Percentiles rank a stretch among this genome's conserved stretches.
phyloP scores from a whole-genome alignment of 2,329 filamentous ascomycete genomes.

The Ceratocystis cacaofunesta region DNA sequence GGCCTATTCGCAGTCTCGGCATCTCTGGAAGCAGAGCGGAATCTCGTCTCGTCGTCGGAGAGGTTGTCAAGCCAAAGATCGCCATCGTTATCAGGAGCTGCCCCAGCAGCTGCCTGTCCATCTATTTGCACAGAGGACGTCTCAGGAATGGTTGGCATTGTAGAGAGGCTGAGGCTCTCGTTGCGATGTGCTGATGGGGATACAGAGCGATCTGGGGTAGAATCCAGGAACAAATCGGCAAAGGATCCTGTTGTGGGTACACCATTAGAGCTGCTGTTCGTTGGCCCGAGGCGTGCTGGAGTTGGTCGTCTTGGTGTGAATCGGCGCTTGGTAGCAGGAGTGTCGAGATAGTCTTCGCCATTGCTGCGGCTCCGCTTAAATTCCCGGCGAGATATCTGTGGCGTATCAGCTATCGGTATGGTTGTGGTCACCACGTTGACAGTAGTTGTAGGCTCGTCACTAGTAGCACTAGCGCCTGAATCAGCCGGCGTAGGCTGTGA shows the following conservation, averaged over 20 bases:
- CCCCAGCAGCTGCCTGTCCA: background rate
- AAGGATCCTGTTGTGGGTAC: background rate
- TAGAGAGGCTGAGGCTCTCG: background rate
- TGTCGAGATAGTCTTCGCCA: slow-evolving; percentile 1
- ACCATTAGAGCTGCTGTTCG: background rate
- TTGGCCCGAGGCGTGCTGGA: background rate
- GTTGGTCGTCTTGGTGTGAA: background rate
- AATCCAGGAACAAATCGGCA: slow-evolving; percentile 8
- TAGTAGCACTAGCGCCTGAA: slow-evolving; percentile 8
- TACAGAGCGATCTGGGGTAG: slow-evolving; percentile 5
- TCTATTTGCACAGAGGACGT: background rate
- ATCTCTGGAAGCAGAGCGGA: slow-evolving; percentile 8
- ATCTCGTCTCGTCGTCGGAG: slow-evolving; percentile 25
- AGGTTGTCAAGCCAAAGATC: slow-evolving; percentile 34
- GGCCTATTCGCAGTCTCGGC: background rate
- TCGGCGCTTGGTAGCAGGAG: slow-evolving; percentile 4
- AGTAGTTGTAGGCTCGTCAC: slow-evolving; percentile 10
- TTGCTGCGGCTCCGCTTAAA: background rate
- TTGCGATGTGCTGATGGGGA: background rate
- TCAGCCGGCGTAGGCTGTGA: slow-evolving; percentile 5
- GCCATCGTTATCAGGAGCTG: slow-evolving; percentile 23
- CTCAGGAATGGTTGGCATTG: slow-evolving; percentile 5
- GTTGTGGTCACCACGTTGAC: slow-evolving; percentile 11
- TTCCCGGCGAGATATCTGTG: slow-evolving; percentile 2
- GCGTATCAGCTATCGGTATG: slow-evolving; percentile 13